Evolutionary conservation across 1,139 yeast genomes (phyloP).

Genomic region (Sugiyamaella novakii): DNA sequence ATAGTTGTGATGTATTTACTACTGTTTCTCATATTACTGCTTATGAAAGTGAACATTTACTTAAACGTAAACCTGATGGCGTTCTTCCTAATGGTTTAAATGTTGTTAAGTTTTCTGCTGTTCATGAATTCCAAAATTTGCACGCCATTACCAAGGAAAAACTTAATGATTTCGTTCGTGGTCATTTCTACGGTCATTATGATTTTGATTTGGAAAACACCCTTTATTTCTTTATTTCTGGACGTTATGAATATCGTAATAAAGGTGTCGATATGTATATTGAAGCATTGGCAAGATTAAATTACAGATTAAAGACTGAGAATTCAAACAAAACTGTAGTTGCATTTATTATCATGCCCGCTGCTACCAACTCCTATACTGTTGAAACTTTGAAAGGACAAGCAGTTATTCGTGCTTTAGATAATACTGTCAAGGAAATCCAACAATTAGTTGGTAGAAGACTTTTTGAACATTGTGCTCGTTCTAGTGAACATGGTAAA

Average conservation of each 20-base stretch:
- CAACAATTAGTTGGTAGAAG: slow-evolving; percentile 86
- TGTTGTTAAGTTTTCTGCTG: slow-evolving; percentile 94
- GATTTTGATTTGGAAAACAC: slow-evolving; percentile 95
- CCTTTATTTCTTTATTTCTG: slow-evolving; percentile 92
- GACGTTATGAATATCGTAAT: slow-evolving; percentile 94
- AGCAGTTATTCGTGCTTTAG: slow-evolving; percentile 91
- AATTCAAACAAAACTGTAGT: slow-evolving; percentile 92
- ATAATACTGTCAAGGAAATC: slow-evolving; percentile 85
- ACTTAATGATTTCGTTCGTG: slow-evolving; percentile 91
- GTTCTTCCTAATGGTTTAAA: slow-evolving; percentile 95
- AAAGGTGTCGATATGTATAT: slow-evolving; percentile 96
- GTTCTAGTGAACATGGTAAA: slow-evolving; percentile 65
- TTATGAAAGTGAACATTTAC: slow-evolving; percentile 86
- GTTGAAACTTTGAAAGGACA: slow-evolving; percentile 96
- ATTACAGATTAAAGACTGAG: slow-evolving; percentile 77
- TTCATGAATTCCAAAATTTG: slow-evolving; percentile 95
- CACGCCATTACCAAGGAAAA: slow-evolving; percentile 91
- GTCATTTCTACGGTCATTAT: slow-evolving; percentile 95
- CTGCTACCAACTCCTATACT: slow-evolving; percentile 88
- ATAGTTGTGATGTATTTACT: slow-evolving; percentile 94
- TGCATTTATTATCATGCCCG: slow-evolving; percentile 99
- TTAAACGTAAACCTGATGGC: slow-evolving; percentile 96
- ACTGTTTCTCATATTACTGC: slow-evolving; percentile 98
- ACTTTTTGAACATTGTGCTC: slow-evolving; percentile 86
- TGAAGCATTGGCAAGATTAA: slow-evolving; percentile 88